Evolutionary conservation across 2,329 filamentous ascomycete genomes (phyloP).

Genomic region (Epichloe festucae): DNA sequence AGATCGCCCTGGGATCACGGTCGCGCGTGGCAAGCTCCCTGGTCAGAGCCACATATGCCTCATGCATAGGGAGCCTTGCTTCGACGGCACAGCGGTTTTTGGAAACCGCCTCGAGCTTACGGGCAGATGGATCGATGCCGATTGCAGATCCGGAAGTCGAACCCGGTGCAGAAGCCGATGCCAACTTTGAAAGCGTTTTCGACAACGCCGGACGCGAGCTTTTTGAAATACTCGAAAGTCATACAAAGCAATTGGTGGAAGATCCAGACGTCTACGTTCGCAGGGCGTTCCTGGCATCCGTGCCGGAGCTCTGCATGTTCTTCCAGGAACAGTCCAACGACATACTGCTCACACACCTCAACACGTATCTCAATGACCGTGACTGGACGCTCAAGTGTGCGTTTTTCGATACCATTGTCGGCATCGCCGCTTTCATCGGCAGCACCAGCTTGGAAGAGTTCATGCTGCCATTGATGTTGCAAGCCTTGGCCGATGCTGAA

Average conservation of each 20-base stretch:
- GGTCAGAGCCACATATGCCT: conserved; percentile 83
- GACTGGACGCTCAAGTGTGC: conserved; percentile 96
- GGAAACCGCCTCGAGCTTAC: conserved; percentile 79
- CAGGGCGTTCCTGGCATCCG: conserved; percentile 80
- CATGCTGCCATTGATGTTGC: conserved; percentile 88
- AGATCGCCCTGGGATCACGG: conserved; percentile 35
- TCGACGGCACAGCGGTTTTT: conserved; percentile 75
- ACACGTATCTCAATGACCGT: conserved; percentile 91
- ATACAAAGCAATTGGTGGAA: conserved; percentile 81
- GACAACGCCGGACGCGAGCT: conserved; percentile 78
- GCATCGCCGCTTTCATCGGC: conserved; percentile 81
- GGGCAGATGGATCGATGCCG: conserved; percentile 69
- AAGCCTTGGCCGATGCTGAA: conserved; percentile 83
- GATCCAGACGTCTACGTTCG: conserved; percentile 77
- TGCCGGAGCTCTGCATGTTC: conserved; percentile 86
- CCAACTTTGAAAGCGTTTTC: conserved; percentile 70
- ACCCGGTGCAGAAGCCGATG: conserved; percentile 51
- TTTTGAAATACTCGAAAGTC: conserved; percentile 69
- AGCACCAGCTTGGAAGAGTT: conserved; percentile 87
- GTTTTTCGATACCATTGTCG: conserved; percentile 91
- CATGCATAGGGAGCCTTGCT: conserved; percentile 79
- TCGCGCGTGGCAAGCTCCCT: conserved; percentile 47
- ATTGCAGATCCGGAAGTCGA: conserved; percentile 70
- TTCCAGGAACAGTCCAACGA: conserved; percentile 90
- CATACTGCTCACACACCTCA: conserved; percentile 88